Evolutionary conservation across 2,329 filamentous ascomycete genomes (phyloP).

Genomic region (Sphaerulina populicola): DNA sequence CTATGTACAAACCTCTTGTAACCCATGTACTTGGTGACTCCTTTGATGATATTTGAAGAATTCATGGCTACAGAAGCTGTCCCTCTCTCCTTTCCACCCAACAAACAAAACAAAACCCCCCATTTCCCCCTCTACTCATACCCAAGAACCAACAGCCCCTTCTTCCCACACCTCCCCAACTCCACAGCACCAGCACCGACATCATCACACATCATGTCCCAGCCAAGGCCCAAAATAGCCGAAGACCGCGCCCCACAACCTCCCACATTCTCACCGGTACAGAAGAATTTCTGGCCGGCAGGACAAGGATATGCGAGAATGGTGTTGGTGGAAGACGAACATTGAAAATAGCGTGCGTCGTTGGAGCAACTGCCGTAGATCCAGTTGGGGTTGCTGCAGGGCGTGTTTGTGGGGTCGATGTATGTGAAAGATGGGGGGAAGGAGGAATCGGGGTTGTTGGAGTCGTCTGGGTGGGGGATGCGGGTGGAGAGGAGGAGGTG

Average conservation of each 20-base stretch:
- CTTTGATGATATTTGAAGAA: no score
- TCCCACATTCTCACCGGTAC: slow-evolving; percentile 8
- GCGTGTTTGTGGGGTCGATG: not conserved
- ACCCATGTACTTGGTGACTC: no score
- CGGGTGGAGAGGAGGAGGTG: no score
- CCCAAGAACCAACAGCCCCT: not conserved
- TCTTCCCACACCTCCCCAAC: slow-evolving; percentile 3
- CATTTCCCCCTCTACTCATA: not conserved
- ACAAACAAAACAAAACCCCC: no score
- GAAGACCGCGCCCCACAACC: slow-evolving; percentile 1
- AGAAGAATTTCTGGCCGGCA: slow-evolving; percentile 10
- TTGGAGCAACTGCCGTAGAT: slow-evolving; percentile 12
- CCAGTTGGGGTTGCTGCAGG: slow-evolving; percentile 6
- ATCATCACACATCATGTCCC: slow-evolving; percentile 10
- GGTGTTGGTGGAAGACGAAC: slow-evolving; percentile 4
- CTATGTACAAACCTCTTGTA: no score
- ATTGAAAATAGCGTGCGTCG: slow-evolving; percentile 10
- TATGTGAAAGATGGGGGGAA: no score
- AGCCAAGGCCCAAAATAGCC: not conserved
- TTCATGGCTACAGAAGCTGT: no score
- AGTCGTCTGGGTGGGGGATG: not conserved
- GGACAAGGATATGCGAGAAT: slow-evolving; percentile 11
- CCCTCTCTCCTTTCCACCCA: no score
- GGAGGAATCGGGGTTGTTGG: no score
- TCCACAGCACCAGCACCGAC: slow-evolving; percentile 8